Evolutionary conservation across 2,329 filamentous ascomycete species (phyloP).

Genomic region (Byssothecium circinans): DNA sequence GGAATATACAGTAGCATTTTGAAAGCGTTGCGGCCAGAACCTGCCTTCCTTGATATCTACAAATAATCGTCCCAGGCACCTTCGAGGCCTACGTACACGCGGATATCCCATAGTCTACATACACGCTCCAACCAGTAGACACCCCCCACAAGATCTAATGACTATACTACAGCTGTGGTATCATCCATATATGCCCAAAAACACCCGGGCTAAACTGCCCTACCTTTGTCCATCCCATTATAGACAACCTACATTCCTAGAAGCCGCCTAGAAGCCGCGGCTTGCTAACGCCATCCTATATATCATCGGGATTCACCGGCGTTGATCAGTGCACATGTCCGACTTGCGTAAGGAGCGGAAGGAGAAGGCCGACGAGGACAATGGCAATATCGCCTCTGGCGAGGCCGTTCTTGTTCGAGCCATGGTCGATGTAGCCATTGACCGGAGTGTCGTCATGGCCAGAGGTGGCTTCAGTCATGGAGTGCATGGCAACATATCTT

Average conservation of each 20-base stretch:
- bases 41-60: too few species aligned
- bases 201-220: not conserved
- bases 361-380: constrained; percentile 73
- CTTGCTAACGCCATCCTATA: not conserved
- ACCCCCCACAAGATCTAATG: not conserved
- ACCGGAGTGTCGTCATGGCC: constrained; percentile 38
- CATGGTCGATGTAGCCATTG: constrained; percentile 57
- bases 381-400: constrained; percentile 57
- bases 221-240: not conserved
- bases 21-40: too few species aligned
- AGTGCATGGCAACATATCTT: constrained; percentile 98
- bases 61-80: too few species aligned
- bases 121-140: too few species aligned
- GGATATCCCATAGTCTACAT: too few species aligned
- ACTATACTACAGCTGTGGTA: not conserved
- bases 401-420: constrained; percentile 54
- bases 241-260: not conserved
- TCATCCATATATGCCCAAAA: not conserved
- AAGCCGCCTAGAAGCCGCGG: too few species aligned
- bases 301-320: not conserved
- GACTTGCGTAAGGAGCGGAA: constrained; percentile 76
- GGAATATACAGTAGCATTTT: too few species aligned
- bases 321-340: constrained; percentile 62
- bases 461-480: constrained; percentile 77
- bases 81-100: too few species aligned